Evolutionary conservation across 2,329 filamentous ascomycete species (phyloP), one percentile per base, ranked within the genome.

Genomic region (Hypoxylon sp.): DNA sequence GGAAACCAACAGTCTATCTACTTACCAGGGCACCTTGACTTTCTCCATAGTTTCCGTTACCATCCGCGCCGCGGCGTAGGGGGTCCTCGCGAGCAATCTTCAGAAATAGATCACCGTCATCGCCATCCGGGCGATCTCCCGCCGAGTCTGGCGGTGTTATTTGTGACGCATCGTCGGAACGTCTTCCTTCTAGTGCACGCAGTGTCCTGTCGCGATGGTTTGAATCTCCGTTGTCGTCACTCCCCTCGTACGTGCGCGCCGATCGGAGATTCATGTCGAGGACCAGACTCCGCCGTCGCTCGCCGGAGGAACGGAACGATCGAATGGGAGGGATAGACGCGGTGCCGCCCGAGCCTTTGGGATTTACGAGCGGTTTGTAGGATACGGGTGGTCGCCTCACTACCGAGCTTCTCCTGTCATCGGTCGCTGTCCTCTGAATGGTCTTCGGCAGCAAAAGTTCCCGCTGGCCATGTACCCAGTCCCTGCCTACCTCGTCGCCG

Each of bases 51-150:
- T 64, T 56, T 65, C 73, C 70, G 43, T 75, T 76, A 6, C 77
- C 76, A 44, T 80, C 78, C 7, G 71, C 64, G 17, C 72, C 70
- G 52, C 78, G 80, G 49, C 77, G 79, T 15, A 74, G 70, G 13
- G 80, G 68, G 64, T 87, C 85, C 61, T 88, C 84, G 10, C 82
- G 79, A 11, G 86, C 85, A 62, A 88, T 87, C 56, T 79, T 83
- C 62, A 88, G 80, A 66, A 88, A 88, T 41, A 88, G 77, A 65
- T 88, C 86, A 39, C 84, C 84, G 3, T 87, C 85, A 56, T 88
- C 85, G 43, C 75, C 77, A 52, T 84, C 80, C 11, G 71, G 73
- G 47, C 70, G 76, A 65, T 70, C 75, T 68, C 66, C 75, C 50
- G 75, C 76, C 1, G 80, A 79, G 60, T 79, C 75, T 19, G 79